Evolutionary conservation across 2,329 filamentous ascomycete species (phyloP).

Genomic region (Chrysosporium queenslandicum): DNA sequence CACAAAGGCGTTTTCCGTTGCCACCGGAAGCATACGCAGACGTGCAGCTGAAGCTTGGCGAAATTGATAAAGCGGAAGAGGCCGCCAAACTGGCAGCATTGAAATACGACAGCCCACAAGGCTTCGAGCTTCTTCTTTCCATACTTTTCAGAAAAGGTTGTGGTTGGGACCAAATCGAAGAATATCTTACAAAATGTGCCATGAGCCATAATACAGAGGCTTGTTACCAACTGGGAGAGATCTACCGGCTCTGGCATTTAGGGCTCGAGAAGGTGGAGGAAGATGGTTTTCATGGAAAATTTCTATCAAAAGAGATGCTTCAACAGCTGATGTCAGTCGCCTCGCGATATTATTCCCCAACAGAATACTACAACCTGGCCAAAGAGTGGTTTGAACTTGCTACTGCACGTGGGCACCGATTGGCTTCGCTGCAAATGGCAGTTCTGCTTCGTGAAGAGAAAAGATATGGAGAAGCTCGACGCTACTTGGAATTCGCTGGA

Average conservation of each 20-base stretch:
- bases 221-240: constrained; percentile 29
- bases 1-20: neutral
- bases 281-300: neutral
- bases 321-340: neutral
- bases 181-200: constrained; percentile 29
- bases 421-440: constrained; percentile 16
- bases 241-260: constrained; percentile 26
- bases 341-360: neutral
- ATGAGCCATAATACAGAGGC: constrained; percentile 23
- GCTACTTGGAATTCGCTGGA: constrained; percentile 17
- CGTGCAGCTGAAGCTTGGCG: constrained; percentile 18
- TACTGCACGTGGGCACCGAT: neutral
- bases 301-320: neutral
- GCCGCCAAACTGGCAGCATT: constrained; percentile 23
- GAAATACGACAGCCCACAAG: constrained; percentile 25
- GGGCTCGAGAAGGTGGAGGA: constrained; percentile 15
- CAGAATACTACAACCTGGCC: constrained; percentile 19
- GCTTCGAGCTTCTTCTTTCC: constrained; percentile 21
- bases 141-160: constrained; percentile 19
- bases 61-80: constrained; percentile 17
- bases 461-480: constrained; percentile 12
- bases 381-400: constrained; percentile 30
- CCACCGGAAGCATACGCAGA: constrained; percentile 21
- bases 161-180: constrained; percentile 27
- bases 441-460: constrained; percentile 26